Base-by-base conservation (phyloP, 2,329 filamentous ascomycete species). In the Escovopsis weberi region DNA sequence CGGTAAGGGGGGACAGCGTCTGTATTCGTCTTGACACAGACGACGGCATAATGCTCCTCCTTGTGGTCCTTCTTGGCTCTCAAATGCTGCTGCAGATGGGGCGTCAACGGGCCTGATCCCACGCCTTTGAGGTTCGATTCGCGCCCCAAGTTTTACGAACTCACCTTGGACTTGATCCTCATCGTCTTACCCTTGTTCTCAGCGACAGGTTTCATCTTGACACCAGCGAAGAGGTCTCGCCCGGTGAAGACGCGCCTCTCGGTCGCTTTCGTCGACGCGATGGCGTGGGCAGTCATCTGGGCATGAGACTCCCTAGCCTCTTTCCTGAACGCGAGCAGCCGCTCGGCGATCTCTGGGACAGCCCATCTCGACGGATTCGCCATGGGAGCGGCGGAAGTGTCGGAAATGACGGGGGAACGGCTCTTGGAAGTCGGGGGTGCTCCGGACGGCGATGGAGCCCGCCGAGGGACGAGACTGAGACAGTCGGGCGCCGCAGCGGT, bases 1-100 rank as follows among this genome's bases (percentile, higher is more conserved):
- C 69, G 62, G 51, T 78, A 78, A 26, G 60, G 59, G n/a, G 74
- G 74, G 8, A 75, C 73, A n/a, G 66, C 62, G 18, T 68, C 63
- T 47, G 64, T 66, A 43, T 68, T 61, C 2, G 71, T 69, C 48
- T 68, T 68, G 48, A 74, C 65, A 49, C 65, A 60, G n/a, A 62
- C 51, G 4, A 70, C 62, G 3, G 53, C 49, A 46, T 66, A 64
- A 23, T 63, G 58, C 41, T 59, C 53, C 43, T 67, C 64, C 43
- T 61, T 60, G 43, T 63, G 63, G 43, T 70, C 67, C 49, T 62
- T 63, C 49, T 67, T 70, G 32, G 58, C 56, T 45, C 62, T 65
- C 23, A 54, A 55, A 51, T 62, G 66, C 51, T 69, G 69, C 64
- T 69, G 52, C 47, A 38, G 19, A 26, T n/a, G 30, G 30, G 46